These are phyloP conservation scores for Euphorbia schlechtendalii DNA, from an alignment of 441 rosid species.

Conservation along the genomic window DNA sequence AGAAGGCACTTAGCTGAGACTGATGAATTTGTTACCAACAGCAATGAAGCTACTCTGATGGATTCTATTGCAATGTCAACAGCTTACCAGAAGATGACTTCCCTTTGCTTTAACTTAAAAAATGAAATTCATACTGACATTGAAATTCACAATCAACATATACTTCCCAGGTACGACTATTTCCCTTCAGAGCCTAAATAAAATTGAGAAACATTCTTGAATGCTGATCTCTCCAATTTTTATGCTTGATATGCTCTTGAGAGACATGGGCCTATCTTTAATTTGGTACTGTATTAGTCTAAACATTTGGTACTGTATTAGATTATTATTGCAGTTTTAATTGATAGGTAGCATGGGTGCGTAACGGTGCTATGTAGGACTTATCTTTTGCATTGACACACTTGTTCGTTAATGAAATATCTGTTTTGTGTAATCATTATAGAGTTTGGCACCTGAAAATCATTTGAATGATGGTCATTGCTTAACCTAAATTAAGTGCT, in stretches of 20 bases:
- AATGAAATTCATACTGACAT: slow-evolving; percentile 84
- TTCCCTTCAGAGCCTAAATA: neutral
- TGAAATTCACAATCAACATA: slow-evolving; percentile 85
- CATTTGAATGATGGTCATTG: neutral
- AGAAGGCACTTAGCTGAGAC: slow-evolving; percentile 85
- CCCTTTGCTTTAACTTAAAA: slow-evolving; percentile 68
- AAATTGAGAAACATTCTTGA: neutral
- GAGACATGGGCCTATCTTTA: neutral
- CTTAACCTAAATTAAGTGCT: neutral
- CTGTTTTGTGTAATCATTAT: neutral
- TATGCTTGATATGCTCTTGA: neutral
- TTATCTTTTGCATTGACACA: neutral
- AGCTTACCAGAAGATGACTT: slow-evolving; percentile 90
- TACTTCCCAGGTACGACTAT: slow-evolving; percentile 71
- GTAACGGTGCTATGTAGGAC: neutral
- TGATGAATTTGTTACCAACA: slow-evolving; percentile 74
- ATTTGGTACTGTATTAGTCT: too few relatives aligned
- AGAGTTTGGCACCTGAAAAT: neutral
- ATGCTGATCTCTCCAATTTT: neutral
- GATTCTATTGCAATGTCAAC: slow-evolving; percentile 65
- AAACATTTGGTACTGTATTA: too few relatives aligned
- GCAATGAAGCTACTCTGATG: slow-evolving; percentile 51
- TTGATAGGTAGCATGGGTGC: too few relatives aligned
- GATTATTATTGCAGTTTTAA: neutral
- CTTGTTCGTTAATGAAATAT: neutral